Evolutionary conservation across 768 basidiomycete genomes (phyloP).

Genomic region (Royoungia palumana): DNA sequence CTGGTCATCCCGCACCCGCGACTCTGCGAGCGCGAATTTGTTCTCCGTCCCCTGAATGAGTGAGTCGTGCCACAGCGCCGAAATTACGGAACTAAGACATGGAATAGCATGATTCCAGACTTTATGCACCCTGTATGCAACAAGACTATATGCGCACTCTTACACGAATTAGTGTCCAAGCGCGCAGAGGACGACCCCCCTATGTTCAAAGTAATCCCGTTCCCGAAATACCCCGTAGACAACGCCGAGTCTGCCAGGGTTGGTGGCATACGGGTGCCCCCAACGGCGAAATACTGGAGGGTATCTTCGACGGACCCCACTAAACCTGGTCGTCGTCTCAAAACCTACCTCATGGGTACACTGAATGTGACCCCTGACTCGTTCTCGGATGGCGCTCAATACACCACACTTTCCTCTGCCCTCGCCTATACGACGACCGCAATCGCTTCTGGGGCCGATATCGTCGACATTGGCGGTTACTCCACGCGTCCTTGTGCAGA

Average conservation of each 20-base stretch:
- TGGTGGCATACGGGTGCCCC: conserved; percentile 13
- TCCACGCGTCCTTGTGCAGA: conserved; percentile 83
- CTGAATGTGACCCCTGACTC: conserved; percentile 95
- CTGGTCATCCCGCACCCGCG: conserved; percentile 84
- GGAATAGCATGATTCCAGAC: conserved; percentile 72
- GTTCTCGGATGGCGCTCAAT: conserved; percentile 81
- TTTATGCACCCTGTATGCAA: conserved; percentile 61
- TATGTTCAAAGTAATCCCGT: conserved; percentile 74
- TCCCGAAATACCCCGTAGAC: conserved; percentile 52
- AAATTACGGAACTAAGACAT: not conserved
- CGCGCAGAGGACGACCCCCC: conserved; percentile 35
- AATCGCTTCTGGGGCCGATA: conserved; percentile 56
- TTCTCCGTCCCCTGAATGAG: conserved; percentile 85
- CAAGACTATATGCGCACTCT: conserved; percentile 45
- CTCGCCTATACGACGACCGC: conserved; percentile 51
- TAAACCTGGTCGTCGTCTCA: conserved; percentile 22
- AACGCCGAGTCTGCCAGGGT: conserved; percentile 5
- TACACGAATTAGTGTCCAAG: conserved; percentile 38
- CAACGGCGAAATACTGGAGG: conserved; percentile 23
- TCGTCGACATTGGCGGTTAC: conserved; percentile 92
- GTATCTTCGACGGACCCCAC: conserved; percentile 17
- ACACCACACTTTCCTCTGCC: conserved; percentile 52
- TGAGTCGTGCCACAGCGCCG: conserved; percentile 32
- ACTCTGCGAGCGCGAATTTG: conserved; percentile 85
- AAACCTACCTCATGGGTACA: conserved; percentile 84